Evolutionary conservation across 495 filamentous ascomycete species (phyloP).

Genomic region (Aspergillus diversus): DNA sequence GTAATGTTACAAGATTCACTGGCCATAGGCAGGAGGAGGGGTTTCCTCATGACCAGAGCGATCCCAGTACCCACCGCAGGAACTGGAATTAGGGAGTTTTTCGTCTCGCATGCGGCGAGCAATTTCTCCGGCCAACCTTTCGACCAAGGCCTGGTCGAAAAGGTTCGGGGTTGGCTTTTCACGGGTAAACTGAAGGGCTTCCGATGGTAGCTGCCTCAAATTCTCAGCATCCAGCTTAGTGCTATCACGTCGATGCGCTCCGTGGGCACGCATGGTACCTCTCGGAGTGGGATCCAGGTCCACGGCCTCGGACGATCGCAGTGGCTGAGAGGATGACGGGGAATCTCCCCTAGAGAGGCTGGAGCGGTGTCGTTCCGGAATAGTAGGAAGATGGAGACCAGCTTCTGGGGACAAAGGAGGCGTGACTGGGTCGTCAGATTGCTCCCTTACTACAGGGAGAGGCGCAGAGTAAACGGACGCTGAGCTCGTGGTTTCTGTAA

Average conservation of each 20-base stretch:
- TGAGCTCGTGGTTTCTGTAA: constrained; percentile 43
- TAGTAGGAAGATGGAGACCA: constrained; percentile 38
- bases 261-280: constrained; percentile 28
- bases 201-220: constrained; percentile 39
- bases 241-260: constrained; percentile 16
- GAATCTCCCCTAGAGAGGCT: constrained; percentile 40
- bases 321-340: constrained; percentile 34
- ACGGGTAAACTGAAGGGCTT: constrained; percentile 40
- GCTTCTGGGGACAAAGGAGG: constrained; percentile 43
- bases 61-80: constrained; percentile 46
- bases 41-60: constrained; percentile 42
- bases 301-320: constrained; percentile 26
- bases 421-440: constrained; percentile 51
- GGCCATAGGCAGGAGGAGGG: constrained; percentile 52
- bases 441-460: constrained; percentile 44
- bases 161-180: constrained; percentile 53
- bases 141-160: constrained; percentile 84
- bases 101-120: constrained; percentile 82
- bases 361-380: constrained; percentile 44
- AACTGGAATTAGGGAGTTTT: constrained; percentile 45
- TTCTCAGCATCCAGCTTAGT: constrained; percentile 41
- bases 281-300: constrained; percentile 47
- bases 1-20: constrained; percentile 33
- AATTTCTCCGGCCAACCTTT: constrained; percentile 89
- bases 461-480: constrained; percentile 49